Evolutionary conservation across 306 rosid species (phyloP).

Genomic region (Cicer arietinum): DNA sequence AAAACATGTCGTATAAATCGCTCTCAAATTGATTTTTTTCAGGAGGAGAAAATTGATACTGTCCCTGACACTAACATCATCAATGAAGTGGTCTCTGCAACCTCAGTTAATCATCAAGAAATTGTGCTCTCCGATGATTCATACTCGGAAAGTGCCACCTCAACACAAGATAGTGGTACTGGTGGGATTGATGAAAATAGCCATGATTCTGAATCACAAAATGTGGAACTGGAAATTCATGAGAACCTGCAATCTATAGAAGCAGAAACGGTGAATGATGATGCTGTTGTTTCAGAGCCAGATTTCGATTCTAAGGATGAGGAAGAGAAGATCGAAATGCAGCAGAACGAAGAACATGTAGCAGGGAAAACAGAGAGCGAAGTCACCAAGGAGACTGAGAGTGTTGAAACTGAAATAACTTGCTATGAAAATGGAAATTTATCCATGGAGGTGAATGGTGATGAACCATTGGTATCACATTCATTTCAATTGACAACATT

Average conservation of each 20-base stretch:
- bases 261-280: background rate
- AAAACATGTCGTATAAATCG: background rate
- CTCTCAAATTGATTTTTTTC: background rate
- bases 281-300: background rate
- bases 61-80: background rate
- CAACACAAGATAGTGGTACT: background rate
- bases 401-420: background rate
- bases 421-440: background rate
- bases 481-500: background rate
- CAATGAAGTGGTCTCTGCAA: background rate
- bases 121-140: slow-evolving; percentile 36
- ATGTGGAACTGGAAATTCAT: slow-evolving; percentile 10
- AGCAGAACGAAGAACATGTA: background rate
- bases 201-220: background rate
- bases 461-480: background rate
- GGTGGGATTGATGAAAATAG: background rate
- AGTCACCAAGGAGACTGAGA: background rate
- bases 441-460: background rate
- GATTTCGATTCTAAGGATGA: background rate
- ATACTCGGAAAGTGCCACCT: slow-evolving; percentile 33
- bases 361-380: background rate
- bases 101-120: slow-evolving; percentile 35
- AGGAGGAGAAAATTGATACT: slow-evolving; percentile 42
- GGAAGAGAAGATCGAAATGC: background rate
- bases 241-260: background rate